These are phyloP conservation scores for Phytophthora brassicae DNA, from an alignment of 352 stramenopile genomes.

Conservation along the genomic window DNA sequence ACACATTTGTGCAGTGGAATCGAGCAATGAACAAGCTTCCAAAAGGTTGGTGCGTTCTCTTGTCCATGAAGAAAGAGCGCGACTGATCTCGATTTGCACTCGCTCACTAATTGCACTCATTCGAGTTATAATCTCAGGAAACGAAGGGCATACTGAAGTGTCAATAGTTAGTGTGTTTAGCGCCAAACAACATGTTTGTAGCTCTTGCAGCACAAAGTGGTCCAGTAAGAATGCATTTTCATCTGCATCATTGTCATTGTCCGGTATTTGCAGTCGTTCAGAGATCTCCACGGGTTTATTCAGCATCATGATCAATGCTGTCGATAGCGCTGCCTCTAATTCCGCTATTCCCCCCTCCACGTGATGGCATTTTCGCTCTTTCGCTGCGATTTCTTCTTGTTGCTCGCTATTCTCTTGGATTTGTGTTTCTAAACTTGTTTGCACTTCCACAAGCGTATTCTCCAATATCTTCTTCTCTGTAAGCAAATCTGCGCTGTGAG, in stretches of 20 bases:
- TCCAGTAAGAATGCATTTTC: constrained; percentile 20
- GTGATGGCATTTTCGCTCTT: constrained; percentile 20
- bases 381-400: constrained; percentile 10
- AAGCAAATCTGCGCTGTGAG: constrained; percentile 12
- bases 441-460: constrained; percentile 19
- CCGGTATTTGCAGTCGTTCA: neutral
- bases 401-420: constrained; percentile 14
- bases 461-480: constrained; percentile 23
- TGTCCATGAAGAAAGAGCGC: constrained; percentile 36
- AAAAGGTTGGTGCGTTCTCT: constrained; percentile 39
- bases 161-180: constrained; percentile 11
- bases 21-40: constrained; percentile 29
- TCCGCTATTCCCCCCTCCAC: constrained; percentile 36
- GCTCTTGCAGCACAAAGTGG: constrained; percentile 5
- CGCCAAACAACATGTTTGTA: constrained; percentile 28
- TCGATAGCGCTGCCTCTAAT: constrained; percentile 37
- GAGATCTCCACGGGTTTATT: neutral
- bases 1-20: constrained; percentile 36
- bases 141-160: constrained; percentile 12
- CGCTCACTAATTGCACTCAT: constrained; percentile 15
- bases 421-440: constrained; percentile 24
- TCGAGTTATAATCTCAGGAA: constrained; percentile 13
- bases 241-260: neutral
- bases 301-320: constrained; percentile 15
- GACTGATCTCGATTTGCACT: constrained; percentile 14